Conservation (phyloP, 768 basidiomycete species). For the Paxillus rubicundulus region DNA sequence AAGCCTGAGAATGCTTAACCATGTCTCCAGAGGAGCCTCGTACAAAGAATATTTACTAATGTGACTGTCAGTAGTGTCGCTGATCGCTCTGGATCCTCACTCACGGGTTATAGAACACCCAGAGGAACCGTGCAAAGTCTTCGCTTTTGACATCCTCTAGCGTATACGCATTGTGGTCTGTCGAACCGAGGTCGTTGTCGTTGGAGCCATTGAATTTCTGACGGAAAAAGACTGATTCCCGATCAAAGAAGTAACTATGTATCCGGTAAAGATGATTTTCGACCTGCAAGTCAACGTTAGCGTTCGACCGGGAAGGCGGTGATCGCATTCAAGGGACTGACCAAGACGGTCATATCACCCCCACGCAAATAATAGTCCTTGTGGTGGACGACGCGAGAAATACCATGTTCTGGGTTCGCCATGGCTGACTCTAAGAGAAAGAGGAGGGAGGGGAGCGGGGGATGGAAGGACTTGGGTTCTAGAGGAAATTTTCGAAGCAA, state of each 20-base stretch:
- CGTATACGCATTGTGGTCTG: conserved; percentile 42
- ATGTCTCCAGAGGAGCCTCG: conserved; percentile 38
- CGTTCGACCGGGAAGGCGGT: neutral
- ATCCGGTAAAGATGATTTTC: conserved; percentile 56
- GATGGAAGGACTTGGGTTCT: conserved; percentile 24
- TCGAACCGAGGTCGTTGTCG: conserved; percentile 35
- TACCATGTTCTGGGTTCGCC: conserved; percentile 25
- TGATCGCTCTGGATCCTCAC: conserved; percentile 10
- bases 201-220: conserved; percentile 33
- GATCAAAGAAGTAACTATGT: conserved; percentile 60
- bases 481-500: conserved; percentile 37
- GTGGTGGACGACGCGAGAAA: conserved; percentile 34
- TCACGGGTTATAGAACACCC: conserved; percentile 65
- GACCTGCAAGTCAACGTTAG: conserved; percentile 41
- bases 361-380: conserved; percentile 54
- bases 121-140: conserved; percentile 56
- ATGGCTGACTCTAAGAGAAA: conserved; percentile 23
- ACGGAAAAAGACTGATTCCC: conserved; percentile 53
- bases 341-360: conserved; percentile 58
- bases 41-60: conserved; percentile 38
- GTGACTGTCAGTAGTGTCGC: neutral
- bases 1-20: conserved; percentile 40
- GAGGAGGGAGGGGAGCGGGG: conserved; percentile 30
- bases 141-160: conserved; percentile 43
- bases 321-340: conserved; percentile 29